These are phyloP conservation scores for Pulveroboletus frians DNA, from an alignment of 768 basidiomycete genomes.

Conservation along the genomic window DNA sequence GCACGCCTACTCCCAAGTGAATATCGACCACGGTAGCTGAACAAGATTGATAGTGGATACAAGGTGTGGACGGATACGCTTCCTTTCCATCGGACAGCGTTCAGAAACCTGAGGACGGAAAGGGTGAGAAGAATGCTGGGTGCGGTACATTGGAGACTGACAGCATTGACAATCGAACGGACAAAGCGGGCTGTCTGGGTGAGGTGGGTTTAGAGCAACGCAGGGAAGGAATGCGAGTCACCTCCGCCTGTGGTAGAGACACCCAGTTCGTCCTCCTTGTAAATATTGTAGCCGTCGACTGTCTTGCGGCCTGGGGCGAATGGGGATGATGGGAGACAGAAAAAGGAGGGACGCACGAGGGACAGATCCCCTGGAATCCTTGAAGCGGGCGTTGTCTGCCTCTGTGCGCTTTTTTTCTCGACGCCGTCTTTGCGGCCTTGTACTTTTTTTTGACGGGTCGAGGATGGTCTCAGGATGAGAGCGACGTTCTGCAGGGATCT, in stretches of 20 bases:
- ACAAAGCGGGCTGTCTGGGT: slow-evolving; percentile 72
- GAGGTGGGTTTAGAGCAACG: slow-evolving; percentile 20
- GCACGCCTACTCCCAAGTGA: not conserved
- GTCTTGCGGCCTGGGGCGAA: slow-evolving; percentile 60
- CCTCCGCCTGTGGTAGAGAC: slow-evolving; percentile 67
- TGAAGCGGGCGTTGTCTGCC: slow-evolving; percentile 48
- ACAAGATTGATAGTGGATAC: not conserved
- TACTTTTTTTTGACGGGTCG: slow-evolving; percentile 48
- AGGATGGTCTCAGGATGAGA: slow-evolving; percentile 52
- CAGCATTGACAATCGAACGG: slow-evolving; percentile 90
- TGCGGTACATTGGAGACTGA: slow-evolving; percentile 36
- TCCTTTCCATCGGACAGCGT: not conserved
- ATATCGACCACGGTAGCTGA: not conserved
- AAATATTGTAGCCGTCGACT: slow-evolving; percentile 74
- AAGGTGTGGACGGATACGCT: not conserved
- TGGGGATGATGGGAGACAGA: slow-evolving; percentile 8
- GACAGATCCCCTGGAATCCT: slow-evolving; percentile 70
- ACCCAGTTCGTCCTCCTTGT: slow-evolving; percentile 79
- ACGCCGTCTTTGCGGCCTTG: slow-evolving; percentile 30
- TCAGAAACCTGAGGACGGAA: slow-evolving; percentile 26
- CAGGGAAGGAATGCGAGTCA: slow-evolving; percentile 31
- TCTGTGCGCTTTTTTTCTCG: slow-evolving; percentile 26
- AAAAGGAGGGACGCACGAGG: slow-evolving; percentile 47
- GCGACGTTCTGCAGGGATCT: not conserved
- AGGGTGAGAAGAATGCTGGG: not conserved